These are phyloP conservation scores for Pelargonium nanum DNA, from an alignment of 345 rosid genomes.

Conservation along the genomic window DNA sequence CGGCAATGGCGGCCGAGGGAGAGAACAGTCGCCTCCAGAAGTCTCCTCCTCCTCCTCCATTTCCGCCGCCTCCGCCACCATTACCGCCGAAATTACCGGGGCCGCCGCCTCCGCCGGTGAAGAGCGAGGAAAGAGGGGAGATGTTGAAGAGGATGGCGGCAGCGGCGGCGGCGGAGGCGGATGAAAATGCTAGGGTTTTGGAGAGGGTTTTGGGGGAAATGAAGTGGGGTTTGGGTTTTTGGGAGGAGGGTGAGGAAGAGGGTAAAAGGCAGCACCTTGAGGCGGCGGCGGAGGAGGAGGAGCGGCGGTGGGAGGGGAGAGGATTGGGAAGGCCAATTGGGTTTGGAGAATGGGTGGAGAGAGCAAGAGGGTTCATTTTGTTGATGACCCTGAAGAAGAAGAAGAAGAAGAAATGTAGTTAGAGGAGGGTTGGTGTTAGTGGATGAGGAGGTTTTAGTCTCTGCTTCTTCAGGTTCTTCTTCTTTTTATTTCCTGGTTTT, in stretches of 20 bases:
- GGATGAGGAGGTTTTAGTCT: too few species aligned
- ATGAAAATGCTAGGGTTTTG: conserved; percentile 18
- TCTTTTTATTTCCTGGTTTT: too few species aligned
- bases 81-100: conserved; percentile 35
- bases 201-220: conserved; percentile 15
- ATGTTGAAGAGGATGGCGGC: conserved; percentile 39
- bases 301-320: conserved; percentile 19
- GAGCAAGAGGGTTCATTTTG: conserved; percentile 13
- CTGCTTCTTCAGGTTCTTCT: too few species aligned
- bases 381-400: not conserved
- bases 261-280: not conserved
- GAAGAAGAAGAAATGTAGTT: not conserved
- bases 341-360: conserved; percentile 8
- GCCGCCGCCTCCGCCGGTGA: conserved; percentile 11
- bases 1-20: conserved; percentile 57
- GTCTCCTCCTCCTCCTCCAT: conserved; percentile 26
- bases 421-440: too few species aligned
- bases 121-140: conserved; percentile 23
- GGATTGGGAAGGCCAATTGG: conserved; percentile 7
- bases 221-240: conserved; percentile 23
- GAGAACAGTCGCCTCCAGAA: conserved; percentile 51
- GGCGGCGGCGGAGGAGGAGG: conserved; percentile 5
- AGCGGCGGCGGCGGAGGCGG: conserved; percentile 40
- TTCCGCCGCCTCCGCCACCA: conserved; percentile 42
- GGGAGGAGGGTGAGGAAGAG: not conserved